Conservation (phyloP, 2,329 filamentous ascomycete genomes). For the Cladophialophora yegresii region DNA sequence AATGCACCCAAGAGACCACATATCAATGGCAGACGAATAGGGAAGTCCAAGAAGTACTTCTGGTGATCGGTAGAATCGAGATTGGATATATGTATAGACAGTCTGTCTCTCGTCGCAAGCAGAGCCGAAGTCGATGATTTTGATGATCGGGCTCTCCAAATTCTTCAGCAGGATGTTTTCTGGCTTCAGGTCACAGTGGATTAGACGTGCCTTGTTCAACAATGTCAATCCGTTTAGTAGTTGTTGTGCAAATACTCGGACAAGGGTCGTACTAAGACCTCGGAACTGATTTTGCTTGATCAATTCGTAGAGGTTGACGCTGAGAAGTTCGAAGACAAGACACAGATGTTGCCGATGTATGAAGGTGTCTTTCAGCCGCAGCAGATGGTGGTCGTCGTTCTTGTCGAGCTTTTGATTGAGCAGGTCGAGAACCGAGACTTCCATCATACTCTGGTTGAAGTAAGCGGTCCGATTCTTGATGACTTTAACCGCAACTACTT, state of each 20-base stretch:
- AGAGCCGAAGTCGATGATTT: slow-evolving; percentile 99
- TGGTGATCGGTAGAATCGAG: slow-evolving; percentile 93
- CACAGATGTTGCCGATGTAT: slow-evolving; percentile 97
- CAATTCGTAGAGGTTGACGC: slow-evolving; percentile 95
- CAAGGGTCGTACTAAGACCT: slow-evolving; percentile 91
- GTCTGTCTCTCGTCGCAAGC: slow-evolving; percentile 98
- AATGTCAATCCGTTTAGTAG: slow-evolving; percentile 87
- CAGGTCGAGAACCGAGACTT: slow-evolving; percentile 95
- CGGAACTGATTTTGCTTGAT: slow-evolving; percentile 99
- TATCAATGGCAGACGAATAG: slow-evolving; percentile 97
- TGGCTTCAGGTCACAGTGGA: slow-evolving; percentile 97
- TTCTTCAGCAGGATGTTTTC: slow-evolving; percentile 98
- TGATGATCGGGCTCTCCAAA: slow-evolving; percentile 97
- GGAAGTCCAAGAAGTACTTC: slow-evolving; percentile 93
- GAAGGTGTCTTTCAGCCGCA: slow-evolving; percentile 95
- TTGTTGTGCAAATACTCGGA: slow-evolving; percentile 96
- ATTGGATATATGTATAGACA: slow-evolving; percentile 99
- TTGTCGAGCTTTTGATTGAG: slow-evolving; percentile 99
- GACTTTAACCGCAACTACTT: slow-evolving; percentile 97
- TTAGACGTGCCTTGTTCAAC: slow-evolving; percentile 92
- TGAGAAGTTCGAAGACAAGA: slow-evolving; percentile 91
- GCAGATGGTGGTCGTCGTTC: slow-evolving; percentile 94
- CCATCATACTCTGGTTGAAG: slow-evolving; percentile 99
- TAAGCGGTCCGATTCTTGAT: slow-evolving; percentile 99
- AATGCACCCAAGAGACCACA: slow-evolving; percentile 99